These are phyloP conservation scores for Fragilaria radians DNA, from an alignment of 108 stramenopile species.

Conservation along the genomic window DNA sequence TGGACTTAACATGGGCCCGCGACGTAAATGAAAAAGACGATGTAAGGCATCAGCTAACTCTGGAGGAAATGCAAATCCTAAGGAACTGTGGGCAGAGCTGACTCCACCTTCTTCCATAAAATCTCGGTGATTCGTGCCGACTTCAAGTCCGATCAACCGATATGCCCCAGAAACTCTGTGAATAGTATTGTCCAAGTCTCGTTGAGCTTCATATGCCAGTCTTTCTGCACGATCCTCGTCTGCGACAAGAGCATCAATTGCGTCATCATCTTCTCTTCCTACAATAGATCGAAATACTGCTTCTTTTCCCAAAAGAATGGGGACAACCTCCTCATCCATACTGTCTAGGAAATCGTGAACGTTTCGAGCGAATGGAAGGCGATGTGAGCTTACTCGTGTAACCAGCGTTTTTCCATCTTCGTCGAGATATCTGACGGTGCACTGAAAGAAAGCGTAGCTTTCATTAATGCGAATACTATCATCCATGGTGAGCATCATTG, in stretches of 20 bases:
- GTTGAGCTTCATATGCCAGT: slow-evolving; percentile 41
- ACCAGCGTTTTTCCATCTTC: slow-evolving; percentile 26
- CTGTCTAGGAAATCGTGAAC: slow-evolving; percentile 35
- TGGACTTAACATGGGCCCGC: slow-evolving; percentile 47
- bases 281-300: slow-evolving; percentile 46
- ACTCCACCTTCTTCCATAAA: slow-evolving; percentile 18
- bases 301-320: slow-evolving; percentile 45
- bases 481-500: slow-evolving; percentile 41
- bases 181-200: slow-evolving; percentile 56
- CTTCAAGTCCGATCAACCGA: slow-evolving; percentile 45
- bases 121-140: slow-evolving; percentile 16
- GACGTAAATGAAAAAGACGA: slow-evolving; percentile 41
- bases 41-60: slow-evolving; percentile 36
- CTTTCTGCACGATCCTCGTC: slow-evolving; percentile 27
- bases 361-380: slow-evolving; percentile 33
- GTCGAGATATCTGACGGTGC: slow-evolving; percentile 30
- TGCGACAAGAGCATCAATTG: slow-evolving; percentile 15
- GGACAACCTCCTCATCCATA: slow-evolving; percentile 38
- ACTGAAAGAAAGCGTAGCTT: slow-evolving; percentile 42
- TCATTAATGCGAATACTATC: slow-evolving; percentile 24
- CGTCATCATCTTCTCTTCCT: slow-evolving; percentile 37
- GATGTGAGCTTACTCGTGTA: slow-evolving; percentile 33
- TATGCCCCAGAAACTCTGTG: slow-evolving; percentile 44
- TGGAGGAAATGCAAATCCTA: slow-evolving; percentile 59
- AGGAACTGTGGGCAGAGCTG: slow-evolving; percentile 20